Evolutionary conservation across 768 basidiomycete species (phyloP).

Genomic region (Lactarius vividus): DNA sequence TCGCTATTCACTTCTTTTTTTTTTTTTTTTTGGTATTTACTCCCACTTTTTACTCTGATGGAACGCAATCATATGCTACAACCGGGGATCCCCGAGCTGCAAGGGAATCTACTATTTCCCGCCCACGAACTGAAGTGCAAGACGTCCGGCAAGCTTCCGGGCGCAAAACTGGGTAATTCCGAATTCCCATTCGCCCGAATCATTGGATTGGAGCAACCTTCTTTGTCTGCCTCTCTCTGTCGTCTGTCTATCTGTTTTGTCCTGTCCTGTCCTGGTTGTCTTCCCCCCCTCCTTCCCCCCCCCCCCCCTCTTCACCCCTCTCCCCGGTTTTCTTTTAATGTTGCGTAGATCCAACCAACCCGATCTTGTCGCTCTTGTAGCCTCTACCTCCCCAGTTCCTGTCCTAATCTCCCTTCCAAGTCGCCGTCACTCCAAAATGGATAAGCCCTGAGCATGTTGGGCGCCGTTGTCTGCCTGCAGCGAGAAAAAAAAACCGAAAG

Average conservation of each 20-base stretch:
- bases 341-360: slow-evolving; percentile 14
- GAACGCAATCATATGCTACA: slow-evolving; percentile 15
- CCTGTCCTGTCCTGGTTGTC: neutral
- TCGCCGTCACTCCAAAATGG: slow-evolving; percentile 24
- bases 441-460: slow-evolving; percentile 21
- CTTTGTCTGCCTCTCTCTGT: neutral
- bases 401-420: slow-evolving; percentile 14
- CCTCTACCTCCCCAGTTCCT: neutral
- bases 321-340: slow-evolving; percentile 17
- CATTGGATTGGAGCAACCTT: neutral
- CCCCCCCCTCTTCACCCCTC: neutral
- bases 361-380: slow-evolving; percentile 12
- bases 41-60: slow-evolving; percentile 11
- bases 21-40: neutral
- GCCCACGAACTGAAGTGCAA: slow-evolving; percentile 1
- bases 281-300: neutral
- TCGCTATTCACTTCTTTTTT: slow-evolving; percentile 1
- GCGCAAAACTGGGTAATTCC: slow-evolving; percentile 18
- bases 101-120: neutral
- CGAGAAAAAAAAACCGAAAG: neutral
- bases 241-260: neutral
- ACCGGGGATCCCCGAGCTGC: slow-evolving; percentile 14
- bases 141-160: slow-evolving; percentile 23
- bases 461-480: slow-evolving; percentile 4
- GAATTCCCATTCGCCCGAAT: slow-evolving; percentile 6